phyloP scores from a whole-genome alignment of 768 basidiomycete genomes.

The Phaeolepiota aurea region DNA sequence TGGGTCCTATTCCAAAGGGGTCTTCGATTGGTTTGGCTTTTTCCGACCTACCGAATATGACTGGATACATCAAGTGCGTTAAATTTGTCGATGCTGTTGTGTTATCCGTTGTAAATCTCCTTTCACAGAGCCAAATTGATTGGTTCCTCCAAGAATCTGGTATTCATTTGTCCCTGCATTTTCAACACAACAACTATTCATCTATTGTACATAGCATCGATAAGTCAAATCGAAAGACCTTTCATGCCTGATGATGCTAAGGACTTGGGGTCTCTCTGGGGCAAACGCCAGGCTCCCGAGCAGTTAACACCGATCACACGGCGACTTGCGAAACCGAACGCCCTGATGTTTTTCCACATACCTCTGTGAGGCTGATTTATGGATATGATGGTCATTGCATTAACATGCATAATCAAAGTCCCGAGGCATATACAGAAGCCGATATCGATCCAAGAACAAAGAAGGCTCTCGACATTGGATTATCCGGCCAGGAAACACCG shows the following conservation, averaged over 20 bases:
- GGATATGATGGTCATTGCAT: no score
- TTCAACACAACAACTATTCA: neutral
- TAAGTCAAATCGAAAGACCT: constrained; percentile 72
- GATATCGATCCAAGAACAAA: constrained; percentile 59
- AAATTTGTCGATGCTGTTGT: neutral
- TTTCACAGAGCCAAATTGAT: constrained; percentile 61
- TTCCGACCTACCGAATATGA: constrained; percentile 74
- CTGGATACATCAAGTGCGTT: constrained; percentile 66
- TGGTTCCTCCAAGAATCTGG: constrained; percentile 86
- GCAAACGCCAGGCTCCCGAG: constrained; percentile 37
- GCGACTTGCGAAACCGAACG: constrained; percentile 86
- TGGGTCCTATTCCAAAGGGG: constrained; percentile 61
- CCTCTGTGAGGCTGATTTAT: constrained; percentile 61
- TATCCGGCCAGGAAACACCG: constrained; percentile 43
- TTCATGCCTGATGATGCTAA: constrained; percentile 70
- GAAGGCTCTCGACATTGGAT: constrained; percentile 61
- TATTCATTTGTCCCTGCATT: constrained; percentile 14
- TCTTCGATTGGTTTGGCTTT: constrained; percentile 53
- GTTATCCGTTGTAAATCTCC: neutral
- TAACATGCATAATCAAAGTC: no score
- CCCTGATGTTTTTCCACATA: constrained; percentile 97
- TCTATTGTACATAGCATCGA: constrained; percentile 30
- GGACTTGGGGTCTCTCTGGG: constrained; percentile 64
- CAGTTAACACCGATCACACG: constrained; percentile 48
- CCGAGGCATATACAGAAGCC: constrained; percentile 64